phyloP scores from a whole-genome alignment of 169 alveolate genomes.

The Eimeria tenella region DNA sequence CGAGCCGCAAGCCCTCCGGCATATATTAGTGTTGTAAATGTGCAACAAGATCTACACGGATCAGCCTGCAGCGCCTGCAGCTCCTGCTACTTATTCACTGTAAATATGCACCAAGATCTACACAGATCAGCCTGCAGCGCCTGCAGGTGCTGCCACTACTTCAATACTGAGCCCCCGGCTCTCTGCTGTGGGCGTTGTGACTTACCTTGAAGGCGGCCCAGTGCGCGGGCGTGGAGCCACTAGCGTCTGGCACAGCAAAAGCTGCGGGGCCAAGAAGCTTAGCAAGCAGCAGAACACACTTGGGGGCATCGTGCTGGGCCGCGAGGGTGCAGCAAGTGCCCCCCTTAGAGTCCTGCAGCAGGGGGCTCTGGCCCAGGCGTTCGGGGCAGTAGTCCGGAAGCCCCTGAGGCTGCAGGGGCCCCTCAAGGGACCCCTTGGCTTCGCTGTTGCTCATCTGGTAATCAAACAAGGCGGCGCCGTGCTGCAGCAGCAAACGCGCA shows the following conservation, averaged over 20 bases:
- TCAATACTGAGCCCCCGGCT: no score
- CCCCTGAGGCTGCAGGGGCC: slow-evolving; percentile 9
- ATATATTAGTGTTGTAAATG: no score
- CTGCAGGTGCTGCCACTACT: no score
- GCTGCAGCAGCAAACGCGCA: slow-evolving; percentile 6
- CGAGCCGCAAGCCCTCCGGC: no score
- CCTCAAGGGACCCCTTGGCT: not conserved
- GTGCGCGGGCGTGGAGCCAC: slow-evolving; percentile 57
- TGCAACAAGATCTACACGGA: no score
- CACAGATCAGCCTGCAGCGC: no score
- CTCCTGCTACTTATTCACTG: no score
- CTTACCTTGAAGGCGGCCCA: slow-evolving; percentile 70
- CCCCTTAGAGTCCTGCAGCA: slow-evolving; percentile 40
- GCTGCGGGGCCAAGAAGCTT: not conserved
- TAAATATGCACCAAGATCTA: no score
- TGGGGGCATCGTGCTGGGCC: slow-evolving; percentile 40
- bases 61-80: no score
- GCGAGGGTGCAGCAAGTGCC: slow-evolving; percentile 53
- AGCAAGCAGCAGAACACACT: slow-evolving; percentile 32
- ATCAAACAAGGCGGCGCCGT: not conserved
- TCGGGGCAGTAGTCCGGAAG: not conserved
- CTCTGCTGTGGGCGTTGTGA: not conserved
- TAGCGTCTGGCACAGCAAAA: slow-evolving; percentile 16
- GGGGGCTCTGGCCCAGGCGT: slow-evolving; percentile 9
- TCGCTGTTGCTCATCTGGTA: slow-evolving; percentile 1